phyloP scores from a whole-genome alignment of 345 rosid species.

The Syzygium oleosum region DNA sequence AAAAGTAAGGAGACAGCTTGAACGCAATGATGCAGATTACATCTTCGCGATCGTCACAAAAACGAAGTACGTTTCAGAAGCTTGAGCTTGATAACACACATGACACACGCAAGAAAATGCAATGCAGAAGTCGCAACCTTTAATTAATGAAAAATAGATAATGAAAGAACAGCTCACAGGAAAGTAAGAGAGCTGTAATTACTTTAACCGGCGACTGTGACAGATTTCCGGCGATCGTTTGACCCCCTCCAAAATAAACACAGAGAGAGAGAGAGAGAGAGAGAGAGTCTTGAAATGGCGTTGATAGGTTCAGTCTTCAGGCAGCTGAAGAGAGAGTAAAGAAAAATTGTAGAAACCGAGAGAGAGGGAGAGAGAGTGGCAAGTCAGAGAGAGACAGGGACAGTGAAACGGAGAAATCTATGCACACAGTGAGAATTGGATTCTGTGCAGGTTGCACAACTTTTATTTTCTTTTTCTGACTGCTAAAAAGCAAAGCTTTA shows the following conservation, averaged over 20 bases:
- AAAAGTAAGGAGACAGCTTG: neutral
- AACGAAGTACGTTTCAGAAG: neutral
- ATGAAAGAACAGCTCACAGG: neutral
- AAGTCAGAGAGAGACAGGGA: neutral
- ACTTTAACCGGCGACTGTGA: neutral
- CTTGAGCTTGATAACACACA: neutral
- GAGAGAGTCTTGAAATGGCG: neutral
- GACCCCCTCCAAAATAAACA: neutral
- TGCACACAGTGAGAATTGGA: conserved; percentile 1
- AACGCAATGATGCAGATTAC: neutral
- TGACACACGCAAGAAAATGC: neutral
- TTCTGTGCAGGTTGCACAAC: neutral
- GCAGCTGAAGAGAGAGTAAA: neutral
- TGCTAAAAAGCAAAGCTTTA: neutral
- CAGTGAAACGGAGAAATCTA: conserved; percentile 6
- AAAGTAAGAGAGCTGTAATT: neutral
- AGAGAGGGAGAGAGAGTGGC: neutral
- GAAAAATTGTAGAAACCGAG: neutral
- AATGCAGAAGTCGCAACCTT: neutral
- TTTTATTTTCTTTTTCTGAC: neutral
- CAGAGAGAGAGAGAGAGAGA: neutral
- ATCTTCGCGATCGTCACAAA: neutral
- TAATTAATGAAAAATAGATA: neutral
- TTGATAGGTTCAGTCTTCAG: neutral
- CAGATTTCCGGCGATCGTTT: neutral